Evolutionary conservation across 495 filamentous ascomycete species (phyloP), one percentile per base, ranked within the genome.

Genomic region (Lepidopterella palustris): DNA sequence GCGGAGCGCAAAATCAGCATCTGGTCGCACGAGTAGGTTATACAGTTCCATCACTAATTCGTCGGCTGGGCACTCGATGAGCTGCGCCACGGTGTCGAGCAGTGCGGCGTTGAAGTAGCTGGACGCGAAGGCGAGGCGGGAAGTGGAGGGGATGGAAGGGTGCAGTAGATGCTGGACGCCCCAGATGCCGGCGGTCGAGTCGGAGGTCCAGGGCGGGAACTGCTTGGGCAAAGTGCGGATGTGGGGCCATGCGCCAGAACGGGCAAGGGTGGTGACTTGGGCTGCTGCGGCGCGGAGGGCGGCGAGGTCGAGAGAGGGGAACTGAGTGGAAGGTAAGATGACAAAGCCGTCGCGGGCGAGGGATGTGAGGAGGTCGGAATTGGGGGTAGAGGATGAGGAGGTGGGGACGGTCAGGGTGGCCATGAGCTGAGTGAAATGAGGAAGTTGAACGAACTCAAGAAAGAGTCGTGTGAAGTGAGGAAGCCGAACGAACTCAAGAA

Each of bases 111-210:
- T 77, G 76, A 93, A 92, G 72, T 93, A 93, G 52, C 78, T 75
- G 21, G 68, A 53, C 8, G 80, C 77, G 72, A 90, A 90, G 55
- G 60, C 28, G 39, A 59, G 53, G 5, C 72, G 69, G 59, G 80
- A 76, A 0, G 79, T 76, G 59, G 80, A 76, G 0, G 79, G 76
- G 61, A 89, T 80, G 5, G 75, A 67, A 0, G 89, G 88, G 72
- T 93, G 85, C 55, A 93, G 73, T 0, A 93, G 81, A 71, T 90
- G 87, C 77, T 92, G 88, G 8, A 92, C 84, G 58, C 89, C 89
- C 89, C 89, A 93, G 72, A 93, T 90, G 21, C 87, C 88, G 52
- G 78, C 74, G 0, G 76, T 74, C 0, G 74, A 64, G 35, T 73
- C 76, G 0, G 74, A 72, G 24, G 80, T 77, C 87, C 88, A 92